phyloP scores from a whole-genome alignment of 2,329 filamentous ascomycete genomes.

The Clonostachys rhizophaga region DNA sequence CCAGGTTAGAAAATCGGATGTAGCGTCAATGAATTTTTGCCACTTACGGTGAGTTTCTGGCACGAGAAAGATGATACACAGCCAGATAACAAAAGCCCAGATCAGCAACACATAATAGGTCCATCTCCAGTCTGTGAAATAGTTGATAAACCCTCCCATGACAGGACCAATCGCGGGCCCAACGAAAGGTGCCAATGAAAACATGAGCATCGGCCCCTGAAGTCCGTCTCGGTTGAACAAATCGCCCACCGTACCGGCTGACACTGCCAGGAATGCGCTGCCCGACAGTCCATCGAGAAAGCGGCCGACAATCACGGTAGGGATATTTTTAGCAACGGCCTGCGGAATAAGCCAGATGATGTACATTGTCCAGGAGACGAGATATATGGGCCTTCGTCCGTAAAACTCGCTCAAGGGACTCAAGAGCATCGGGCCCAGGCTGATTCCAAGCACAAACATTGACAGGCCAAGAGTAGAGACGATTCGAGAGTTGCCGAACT shows the following conservation, averaged over 20 bases:
- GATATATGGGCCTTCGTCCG: slow-evolving; percentile 76
- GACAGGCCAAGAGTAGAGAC: slow-evolving; percentile 79
- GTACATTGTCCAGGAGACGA: slow-evolving; percentile 69
- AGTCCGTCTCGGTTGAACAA: slow-evolving; percentile 66
- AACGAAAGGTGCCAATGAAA: slow-evolving; percentile 60
- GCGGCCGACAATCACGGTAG: slow-evolving; percentile 71
- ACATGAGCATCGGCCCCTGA: slow-evolving; percentile 79
- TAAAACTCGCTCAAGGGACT: slow-evolving; percentile 72
- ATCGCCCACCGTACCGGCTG: slow-evolving; percentile 82
- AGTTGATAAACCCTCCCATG: slow-evolving; percentile 78
- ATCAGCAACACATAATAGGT: slow-evolving; percentile 82
- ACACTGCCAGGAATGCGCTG: slow-evolving; percentile 65
- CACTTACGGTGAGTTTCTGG: slow-evolving; percentile 83
- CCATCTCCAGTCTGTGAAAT: slow-evolving; percentile 71
- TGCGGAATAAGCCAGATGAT: slow-evolving; percentile 77
- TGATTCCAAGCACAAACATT: slow-evolving; percentile 75
- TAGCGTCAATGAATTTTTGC: no score
- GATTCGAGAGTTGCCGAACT: slow-evolving; percentile 67
- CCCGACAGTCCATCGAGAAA: slow-evolving; percentile 75
- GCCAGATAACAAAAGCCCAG: slow-evolving; percentile 64
- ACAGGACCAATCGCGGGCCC: slow-evolving; percentile 57
- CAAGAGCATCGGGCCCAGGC: slow-evolving; percentile 58
- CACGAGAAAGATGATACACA: slow-evolving; percentile 65
- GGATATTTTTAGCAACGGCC: slow-evolving; percentile 74
- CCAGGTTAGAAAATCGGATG: background rate